Base-by-base conservation (phyloP, 805 yeast genomes). In the Myxozyma melibiosi region DNA sequence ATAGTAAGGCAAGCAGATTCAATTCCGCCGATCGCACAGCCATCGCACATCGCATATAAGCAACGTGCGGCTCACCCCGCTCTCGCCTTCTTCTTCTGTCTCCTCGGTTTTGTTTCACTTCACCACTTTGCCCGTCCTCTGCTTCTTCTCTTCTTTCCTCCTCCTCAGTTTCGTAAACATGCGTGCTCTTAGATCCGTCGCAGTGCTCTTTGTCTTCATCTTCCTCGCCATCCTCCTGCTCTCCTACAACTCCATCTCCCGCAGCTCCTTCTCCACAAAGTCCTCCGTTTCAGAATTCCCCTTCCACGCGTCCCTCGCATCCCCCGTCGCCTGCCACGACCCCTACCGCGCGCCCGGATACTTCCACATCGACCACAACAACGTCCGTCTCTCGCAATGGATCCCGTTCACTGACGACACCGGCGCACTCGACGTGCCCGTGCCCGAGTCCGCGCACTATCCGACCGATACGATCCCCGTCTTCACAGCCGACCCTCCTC, bases 321-420 rank as follows among this genome's bases (percentile, higher is more conserved):
- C 46, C 8, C 35, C 51, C 3, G n/a, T 18, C 14, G 39, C 31
- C 14, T 57, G 61, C 48, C 25, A 30, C 30, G 62, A 58, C 41
- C 61, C 62, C 7, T 58, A 54, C 33, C 56, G 62, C 18, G 43
- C 35, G 28, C 61, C 62, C 13, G 62, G 62, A 2, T 58, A 45
- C 27, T 53, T 58, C 24, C 24, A 48, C 46, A 34, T 55, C n/a
- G 46, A 56, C 27, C n/a, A 25, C 9, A 18, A 22, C 13, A 20
- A 47, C 49, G 16, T 1, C 6, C 33, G 33, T 40, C 6, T 28
- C 34, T 37, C 63, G 3, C 54, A 38, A 30, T 58, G 63, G 63
- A 25, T 58, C 25, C 61, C 61, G 13, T 57, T 37, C 39, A 22
- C 39, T 18, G 42, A 24, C 16, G n/a, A n/a, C 4, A 31, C 49